phyloP scores from a whole-genome alignment of 2,329 filamentous ascomycete species.

The Pyrenophora teres region DNA sequence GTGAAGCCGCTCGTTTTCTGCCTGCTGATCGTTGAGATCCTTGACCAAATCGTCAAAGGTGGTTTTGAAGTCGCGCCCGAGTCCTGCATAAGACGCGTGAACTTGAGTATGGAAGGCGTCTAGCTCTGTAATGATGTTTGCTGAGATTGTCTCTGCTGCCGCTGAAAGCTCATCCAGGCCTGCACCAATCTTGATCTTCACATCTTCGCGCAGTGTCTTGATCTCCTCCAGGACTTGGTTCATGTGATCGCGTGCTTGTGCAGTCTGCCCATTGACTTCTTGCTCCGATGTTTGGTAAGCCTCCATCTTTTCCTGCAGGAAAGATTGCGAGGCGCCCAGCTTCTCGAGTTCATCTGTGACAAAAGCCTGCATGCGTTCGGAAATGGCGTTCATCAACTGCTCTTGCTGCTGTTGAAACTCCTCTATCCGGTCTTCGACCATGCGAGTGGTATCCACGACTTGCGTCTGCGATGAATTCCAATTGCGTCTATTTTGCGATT shows the following conservation, averaged over 20 bases:
- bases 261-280: conserved; percentile 70
- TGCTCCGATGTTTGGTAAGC: conserved; percentile 70
- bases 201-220: conserved; percentile 82
- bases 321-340: conserved; percentile 69
- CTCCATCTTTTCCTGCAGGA: conserved; percentile 71
- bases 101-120: conserved; percentile 80
- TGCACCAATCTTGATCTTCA: conserved; percentile 83
- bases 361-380: conserved; percentile 74
- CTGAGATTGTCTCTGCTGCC: conserved; percentile 85
- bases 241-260: conserved; percentile 79
- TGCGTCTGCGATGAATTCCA: conserved; percentile 79
- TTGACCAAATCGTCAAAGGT: conserved; percentile 81
- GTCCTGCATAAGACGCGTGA: conserved; percentile 78
- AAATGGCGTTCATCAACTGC: conserved; percentile 69
- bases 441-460: conserved; percentile 74
- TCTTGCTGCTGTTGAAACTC: conserved; percentile 75
- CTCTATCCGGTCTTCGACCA: conserved; percentile 76
- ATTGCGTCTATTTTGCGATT: conserved; percentile 74
- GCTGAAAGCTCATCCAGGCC: conserved; percentile 81
- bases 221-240: conserved; percentile 91
- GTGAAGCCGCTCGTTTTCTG: conserved; percentile 74
- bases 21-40: conserved; percentile 75
- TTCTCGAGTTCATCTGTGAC: conserved; percentile 75
- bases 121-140: conserved; percentile 85
- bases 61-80: conserved; percentile 83